Conservation (phyloP, 2,329 filamentous ascomycete genomes). For the Fusarium mundagurra region DNA sequence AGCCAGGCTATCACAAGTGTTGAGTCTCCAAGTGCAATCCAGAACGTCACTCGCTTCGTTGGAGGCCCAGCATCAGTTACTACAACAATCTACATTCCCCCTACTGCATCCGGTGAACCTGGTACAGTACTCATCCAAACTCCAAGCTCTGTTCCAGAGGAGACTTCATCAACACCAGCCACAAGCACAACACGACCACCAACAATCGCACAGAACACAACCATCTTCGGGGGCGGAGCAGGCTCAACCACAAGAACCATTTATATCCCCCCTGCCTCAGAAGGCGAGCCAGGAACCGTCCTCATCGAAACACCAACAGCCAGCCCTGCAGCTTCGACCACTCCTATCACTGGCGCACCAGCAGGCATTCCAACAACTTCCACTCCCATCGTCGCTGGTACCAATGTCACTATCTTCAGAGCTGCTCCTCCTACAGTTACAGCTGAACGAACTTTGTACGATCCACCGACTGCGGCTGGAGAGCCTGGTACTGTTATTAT, state of each 20-base stretch:
- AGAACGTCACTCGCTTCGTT: neutral
- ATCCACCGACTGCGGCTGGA: neutral
- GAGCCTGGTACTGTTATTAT: slow-evolving; percentile 23
- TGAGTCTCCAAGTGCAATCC: neutral
- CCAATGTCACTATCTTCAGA: slow-evolving; percentile 7
- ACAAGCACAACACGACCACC: neutral
- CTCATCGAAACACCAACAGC: slow-evolving; percentile 10
- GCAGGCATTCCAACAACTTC: neutral
- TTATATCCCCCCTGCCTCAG: neutral
- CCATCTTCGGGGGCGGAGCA: neutral
- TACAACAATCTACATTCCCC: slow-evolving; percentile 5
- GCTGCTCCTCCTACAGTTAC: slow-evolving; percentile 1
- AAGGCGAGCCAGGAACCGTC: slow-evolving; percentile 2
- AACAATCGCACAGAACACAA: neutral
- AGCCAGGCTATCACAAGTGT: neutral
- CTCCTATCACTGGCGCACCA: neutral
- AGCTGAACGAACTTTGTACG: slow-evolving; percentile 3
- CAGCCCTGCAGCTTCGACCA: neutral
- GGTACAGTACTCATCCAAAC: slow-evolving; percentile 7
- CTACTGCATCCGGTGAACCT: neutral
- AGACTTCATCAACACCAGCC: neutral
- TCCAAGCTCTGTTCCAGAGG: neutral
- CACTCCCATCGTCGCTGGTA: neutral
- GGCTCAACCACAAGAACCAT: slow-evolving; percentile 1
- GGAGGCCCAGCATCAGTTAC: neutral